Base-by-base conservation (phyloP, 495 filamentous ascomycete species). In the Tricharina praecox region DNA sequence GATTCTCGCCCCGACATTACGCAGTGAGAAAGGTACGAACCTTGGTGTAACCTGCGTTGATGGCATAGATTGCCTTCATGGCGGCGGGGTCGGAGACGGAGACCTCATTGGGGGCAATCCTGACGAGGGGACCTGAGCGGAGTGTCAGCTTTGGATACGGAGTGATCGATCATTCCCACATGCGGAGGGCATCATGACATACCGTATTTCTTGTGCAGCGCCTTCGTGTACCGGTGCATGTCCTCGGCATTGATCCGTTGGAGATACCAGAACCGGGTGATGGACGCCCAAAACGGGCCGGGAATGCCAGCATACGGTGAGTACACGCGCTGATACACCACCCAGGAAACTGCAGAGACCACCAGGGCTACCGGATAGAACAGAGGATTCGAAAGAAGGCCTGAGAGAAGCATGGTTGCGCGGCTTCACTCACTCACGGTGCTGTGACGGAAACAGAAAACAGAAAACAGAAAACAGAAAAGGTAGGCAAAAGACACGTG, bases 51-150 rank as follows among this genome's bases (percentile, higher is more conserved):
- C 40, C 40, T 3, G 40, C 40, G 40, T 43, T 43, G 3, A 48
- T 28, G 20, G 45, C 43, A 30, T 57, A 60, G 36, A 59, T 55
- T 18, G 34, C 47, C 28, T 47, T 53, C 37, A 62, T 53, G 10
- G 57, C 50, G 33, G 56, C 50, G 9, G 59, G 59, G 42, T 62
- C 59, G 19, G 59, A 53, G 39, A 47, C 49, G 24, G 57, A 33
- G 13, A 62, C 51, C 32, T 56, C 57, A 45, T 62, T 57, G 8
- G 57, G 59, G 18, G 50, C 57, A 50, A 62, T 57, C 19, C 59
- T 49, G 23, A 62, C 50, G 15, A 62, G 50, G 26, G 36, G 46
- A 25, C 56, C 53, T 54, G 33, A 11, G 34, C 34, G 13, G n/a
- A n/a, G n/a, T n/a, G n/a, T n/a, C n/a, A n/a, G n/a, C n/a, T n/a